These are phyloP conservation scores for Macrolepiota fuliginosa DNA, from an alignment of 768 basidiomycete species.

Conservation along the genomic window DNA sequence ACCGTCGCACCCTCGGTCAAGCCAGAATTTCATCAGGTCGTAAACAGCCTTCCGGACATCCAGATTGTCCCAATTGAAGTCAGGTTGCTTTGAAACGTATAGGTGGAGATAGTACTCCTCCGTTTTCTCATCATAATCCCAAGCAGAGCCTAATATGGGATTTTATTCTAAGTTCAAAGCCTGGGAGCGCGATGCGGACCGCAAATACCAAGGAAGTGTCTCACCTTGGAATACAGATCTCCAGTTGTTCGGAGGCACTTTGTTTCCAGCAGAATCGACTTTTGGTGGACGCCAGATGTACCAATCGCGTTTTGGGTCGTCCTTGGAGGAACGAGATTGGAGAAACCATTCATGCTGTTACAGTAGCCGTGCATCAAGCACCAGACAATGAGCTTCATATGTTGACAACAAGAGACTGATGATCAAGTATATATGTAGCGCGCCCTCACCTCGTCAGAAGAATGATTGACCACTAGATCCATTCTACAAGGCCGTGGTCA, in stretches of 20 bases:
- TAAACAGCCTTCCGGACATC: constrained; percentile 56
- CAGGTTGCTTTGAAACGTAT: constrained; percentile 66
- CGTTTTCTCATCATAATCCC: constrained; percentile 65
- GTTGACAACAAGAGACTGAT: not conserved
- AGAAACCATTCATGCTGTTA: constrained; percentile 70
- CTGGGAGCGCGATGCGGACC: not conserved
- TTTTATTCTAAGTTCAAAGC: not conserved
- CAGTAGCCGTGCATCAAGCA: not conserved
- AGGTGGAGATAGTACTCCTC: constrained; percentile 75
- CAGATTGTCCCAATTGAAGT: constrained; percentile 76
- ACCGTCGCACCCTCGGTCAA: constrained; percentile 72
- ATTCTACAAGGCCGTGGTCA: constrained; percentile 39
- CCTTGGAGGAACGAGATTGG: constrained; percentile 48
- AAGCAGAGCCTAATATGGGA: constrained; percentile 50
- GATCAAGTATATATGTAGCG: not conserved
- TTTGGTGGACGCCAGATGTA: constrained; percentile 71
- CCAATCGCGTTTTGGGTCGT: constrained; percentile 67
- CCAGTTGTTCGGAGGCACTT: constrained; percentile 74
- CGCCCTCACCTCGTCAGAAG: constrained; percentile 55
- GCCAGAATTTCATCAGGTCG: constrained; percentile 71
- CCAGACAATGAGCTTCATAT: not conserved
- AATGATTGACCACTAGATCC: constrained; percentile 78
- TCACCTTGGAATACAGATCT: constrained; percentile 60
- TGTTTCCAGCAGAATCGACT: constrained; percentile 48
- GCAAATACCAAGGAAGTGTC: constrained; percentile 5